Evolutionary conservation across 83 land plant genomes (phyloP), one percentile per base, ranked within the genome.

Genomic region (Picea abies): DNA sequence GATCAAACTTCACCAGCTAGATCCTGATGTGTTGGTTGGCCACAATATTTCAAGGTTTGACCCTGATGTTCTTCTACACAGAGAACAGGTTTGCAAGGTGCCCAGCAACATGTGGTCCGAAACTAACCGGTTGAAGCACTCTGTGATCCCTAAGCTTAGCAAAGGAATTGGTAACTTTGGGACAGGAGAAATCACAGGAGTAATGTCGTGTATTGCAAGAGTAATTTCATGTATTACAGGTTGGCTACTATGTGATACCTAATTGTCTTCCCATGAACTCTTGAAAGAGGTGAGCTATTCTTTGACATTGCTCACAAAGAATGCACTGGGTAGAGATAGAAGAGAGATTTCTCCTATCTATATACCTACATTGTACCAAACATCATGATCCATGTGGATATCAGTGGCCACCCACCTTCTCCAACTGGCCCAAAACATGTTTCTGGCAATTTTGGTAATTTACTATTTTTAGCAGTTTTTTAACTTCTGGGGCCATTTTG

Each of bases 41-140:
- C 99, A 98, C 76, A 98, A 98, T 76, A 98, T 98, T 25, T 98
- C 99, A 58, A 99, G 99, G 29, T 98, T 98, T 90, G 99, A 98
- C 78, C 92, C 94, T 63, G 99, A 98, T 85, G 91, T 96, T 83
- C 92, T 98, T 39, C 96, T 98, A 56, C 99, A 98, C 78, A 89
- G 99, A 80, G 90, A 91, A 49, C 98, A 94, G 97, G 99, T 96
- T 23, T 93, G 93, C 83, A 94, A 88, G 84, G 95, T 96, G 29
- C 95, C 94, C 60, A 94, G 94, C 85, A 91, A 84, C 77, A 91
- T 89, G 89, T 98, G 99, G 99, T 98, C 99, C 60, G 94, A 90
- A 85, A 86, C 96, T 83, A 99, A 99, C 26, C 3, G 89, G 71
- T 65, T 89, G 7, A 89, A 82, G 64, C 78, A 82, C 60, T 87